These are phyloP conservation scores for Globisporangium yorkense DNA, from an alignment of 352 stramenopile species.

Conservation along the genomic window DNA sequence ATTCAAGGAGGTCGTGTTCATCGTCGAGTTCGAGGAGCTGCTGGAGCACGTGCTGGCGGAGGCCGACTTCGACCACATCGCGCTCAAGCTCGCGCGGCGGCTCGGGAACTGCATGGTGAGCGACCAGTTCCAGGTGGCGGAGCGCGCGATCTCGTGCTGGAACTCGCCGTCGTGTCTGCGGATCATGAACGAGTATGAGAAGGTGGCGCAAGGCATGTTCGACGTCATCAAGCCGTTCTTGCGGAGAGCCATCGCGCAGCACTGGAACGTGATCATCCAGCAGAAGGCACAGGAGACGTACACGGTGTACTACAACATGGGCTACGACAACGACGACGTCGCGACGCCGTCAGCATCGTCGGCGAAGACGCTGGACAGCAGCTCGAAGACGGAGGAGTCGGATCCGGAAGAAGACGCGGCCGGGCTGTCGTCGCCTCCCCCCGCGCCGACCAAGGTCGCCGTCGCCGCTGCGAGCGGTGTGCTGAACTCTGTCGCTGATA, in stretches of 20 bases:
- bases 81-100: slow-evolving; percentile 44
- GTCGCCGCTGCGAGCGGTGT: too few species aligned
- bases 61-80: slow-evolving; percentile 67
- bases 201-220: slow-evolving; percentile 80
- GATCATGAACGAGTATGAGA: slow-evolving; percentile 90
- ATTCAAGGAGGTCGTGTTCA: slow-evolving; percentile 88
- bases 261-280: slow-evolving; percentile 85
- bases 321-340: slow-evolving; percentile 74
- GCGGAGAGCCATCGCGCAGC: slow-evolving; percentile 34
- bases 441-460: background rate
- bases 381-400: slow-evolving; percentile 50
- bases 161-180: slow-evolving; percentile 70
- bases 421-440: background rate
- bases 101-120: slow-evolving; percentile 76
- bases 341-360: slow-evolving; percentile 18
- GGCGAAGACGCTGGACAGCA: slow-evolving; percentile 38
- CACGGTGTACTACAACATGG: slow-evolving; percentile 89
- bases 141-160: slow-evolving; percentile 82
- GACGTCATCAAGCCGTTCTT: slow-evolving; percentile 75
- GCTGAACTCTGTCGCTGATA: background rate
- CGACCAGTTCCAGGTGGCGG: slow-evolving; percentile 81
- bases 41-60: slow-evolving; percentile 83
- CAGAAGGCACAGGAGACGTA: slow-evolving; percentile 84
- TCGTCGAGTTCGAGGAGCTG: slow-evolving; percentile 86
- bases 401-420: slow-evolving; percentile 37